Evolutionary conservation across 306 rosid species (phyloP).

Genomic region (Lablab purpureus): DNA sequence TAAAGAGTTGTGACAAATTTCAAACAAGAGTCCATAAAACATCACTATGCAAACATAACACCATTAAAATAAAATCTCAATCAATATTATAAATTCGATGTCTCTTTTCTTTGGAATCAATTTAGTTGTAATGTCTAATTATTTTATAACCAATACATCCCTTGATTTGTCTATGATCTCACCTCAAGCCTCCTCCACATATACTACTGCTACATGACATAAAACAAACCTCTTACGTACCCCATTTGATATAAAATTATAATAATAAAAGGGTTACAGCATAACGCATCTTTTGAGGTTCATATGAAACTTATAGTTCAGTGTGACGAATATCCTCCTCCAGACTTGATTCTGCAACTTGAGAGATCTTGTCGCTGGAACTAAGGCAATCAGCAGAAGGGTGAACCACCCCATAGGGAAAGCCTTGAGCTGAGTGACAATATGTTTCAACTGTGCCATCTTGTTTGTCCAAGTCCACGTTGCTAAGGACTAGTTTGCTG

Average conservation of each 20-base stretch:
- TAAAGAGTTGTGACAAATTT: background rate
- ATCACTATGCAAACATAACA: constrained; percentile 20
- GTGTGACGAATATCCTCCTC: constrained; percentile 62
- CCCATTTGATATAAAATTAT: constrained; percentile 45
- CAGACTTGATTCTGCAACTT: constrained; percentile 39
- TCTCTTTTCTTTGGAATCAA: constrained; percentile 30
- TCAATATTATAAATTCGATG: constrained; percentile 34
- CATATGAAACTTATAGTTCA: constrained; percentile 60
- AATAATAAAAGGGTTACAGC: constrained; percentile 47
- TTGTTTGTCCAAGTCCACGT: constrained; percentile 76
- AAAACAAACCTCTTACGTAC: constrained; percentile 34
- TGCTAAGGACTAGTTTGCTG: constrained; percentile 78
- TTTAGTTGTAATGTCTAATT: constrained; percentile 37
- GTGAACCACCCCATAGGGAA: constrained; percentile 76
- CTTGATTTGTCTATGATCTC: constrained; percentile 49
- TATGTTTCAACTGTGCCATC: constrained; percentile 92
- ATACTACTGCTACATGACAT: constrained; percentile 46
- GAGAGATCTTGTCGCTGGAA: constrained; percentile 61
- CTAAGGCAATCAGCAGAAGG: constrained; percentile 97
- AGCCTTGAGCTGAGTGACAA: constrained; percentile 93
- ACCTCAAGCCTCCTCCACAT: constrained; percentile 55
- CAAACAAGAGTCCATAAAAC: constrained; percentile 6
- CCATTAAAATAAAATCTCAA: constrained; percentile 41
- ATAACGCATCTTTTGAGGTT: constrained; percentile 38
- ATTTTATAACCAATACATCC: constrained; percentile 34